Evolutionary conservation across 2,329 filamentous ascomycete species (phyloP), one percentile per base, ranked within the genome.

Genomic region (Pyrenochaeta sp.): DNA sequence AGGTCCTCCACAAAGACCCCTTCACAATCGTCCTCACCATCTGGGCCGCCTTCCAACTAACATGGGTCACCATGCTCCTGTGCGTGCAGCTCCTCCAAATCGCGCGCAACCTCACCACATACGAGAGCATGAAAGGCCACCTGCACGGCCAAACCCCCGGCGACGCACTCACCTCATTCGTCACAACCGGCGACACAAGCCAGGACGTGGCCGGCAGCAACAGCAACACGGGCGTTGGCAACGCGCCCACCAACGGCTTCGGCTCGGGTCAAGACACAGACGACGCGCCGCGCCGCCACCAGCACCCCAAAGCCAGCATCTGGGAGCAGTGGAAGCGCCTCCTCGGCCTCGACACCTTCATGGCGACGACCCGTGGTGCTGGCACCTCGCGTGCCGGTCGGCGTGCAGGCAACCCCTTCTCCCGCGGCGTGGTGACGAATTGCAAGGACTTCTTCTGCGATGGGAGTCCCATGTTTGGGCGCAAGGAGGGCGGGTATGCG

Each of bases 401-500:
- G 55, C 51, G n/a, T 69, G 58, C 35, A 48, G 81, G 79, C 55
- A 99, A 97, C 68, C 92, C 92, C 0, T 99, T 93, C 71, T 93
- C 86, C 44, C 81, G 85, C 21, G 94, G 94, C 6, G 79, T 90
- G 26, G 60, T 95, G n/a, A 82, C 86, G 46, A 99, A 99, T 67
- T 99, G 94, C 73, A 87, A 84, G 55, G 95, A 99, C 72, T 99
- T 99, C 69, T 97, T 92, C 90, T 93, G 89, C 62, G 94, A 97
- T 67, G 85, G 89, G 2, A 86, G 89, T 2, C 88, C 93, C 0
- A 71, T 96, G 13, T 93, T 96, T 67, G 85, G 87, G 8, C 83
- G 80, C 59, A 81, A 87, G 44, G 84, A 89, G 61, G 87, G 83
- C 36, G 92, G 92, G 9, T 79, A 80, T 29, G 91, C 88, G 0